Evolutionary conservation across 129 eudicot genomes (phyloP), one percentile per base, ranked within the genome.

Genomic region (Chrysanthemum seticuspe): DNA sequence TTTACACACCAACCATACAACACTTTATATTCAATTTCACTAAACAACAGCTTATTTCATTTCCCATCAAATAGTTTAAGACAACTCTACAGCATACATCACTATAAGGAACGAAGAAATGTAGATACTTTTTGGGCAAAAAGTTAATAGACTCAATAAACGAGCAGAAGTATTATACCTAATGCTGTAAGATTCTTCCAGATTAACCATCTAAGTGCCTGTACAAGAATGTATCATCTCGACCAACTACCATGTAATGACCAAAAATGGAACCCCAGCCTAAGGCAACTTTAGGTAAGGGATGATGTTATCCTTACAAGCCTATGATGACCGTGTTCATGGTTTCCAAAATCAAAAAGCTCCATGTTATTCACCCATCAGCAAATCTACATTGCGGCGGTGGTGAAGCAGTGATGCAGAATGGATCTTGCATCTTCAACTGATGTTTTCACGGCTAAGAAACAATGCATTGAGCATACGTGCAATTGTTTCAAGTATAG

Each of bases 231-330:
- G 16, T 62, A 69, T 68, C 55, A 36, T 74, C 75, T 71, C 62
- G 52, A 60, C 78, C 18, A 70, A 70, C 76, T 62, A 54, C 81
- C 75, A 59, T 13, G 76, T 72, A 57, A 62, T 65, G 62, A 70
- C 72, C 85, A 85, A 81, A 85, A 85, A 74, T 77, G 85, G 62
- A 65, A 77, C 81, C 54, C 68, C 49, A 18, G 50, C 75, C 61
- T 31, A 18, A 56, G 31, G 52, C 67, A 36, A 56, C 76, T 44
- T 27, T 58, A 23, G 52, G 65, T 48, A 60, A 44, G 56, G 48
- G 52, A 71, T 58, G 70, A 34, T 27, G 74, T 52, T 56, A 25
- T 53, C 21, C 80, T 51, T 63, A 34, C 40, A 11, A 69, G 64
- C 65, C 44, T 34, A 21, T 23, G 55, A 75, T 45, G 15, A 45